Base-by-base conservation (phyloP, 805 yeast genomes). In the Cyberlindnera xylosilytica region DNA sequence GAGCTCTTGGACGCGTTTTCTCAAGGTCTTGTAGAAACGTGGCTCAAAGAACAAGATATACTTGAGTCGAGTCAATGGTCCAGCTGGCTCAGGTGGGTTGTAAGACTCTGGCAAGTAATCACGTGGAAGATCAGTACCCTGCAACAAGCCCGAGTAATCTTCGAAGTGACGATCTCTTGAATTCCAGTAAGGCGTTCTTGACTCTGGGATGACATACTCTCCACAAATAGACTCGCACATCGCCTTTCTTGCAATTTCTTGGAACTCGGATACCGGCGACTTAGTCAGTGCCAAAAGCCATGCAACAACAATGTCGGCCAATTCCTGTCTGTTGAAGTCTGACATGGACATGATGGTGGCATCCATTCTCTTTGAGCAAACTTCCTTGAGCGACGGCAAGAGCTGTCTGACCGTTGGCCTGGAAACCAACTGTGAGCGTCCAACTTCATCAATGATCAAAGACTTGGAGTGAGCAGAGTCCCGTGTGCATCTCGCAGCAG, bases 11-110 rank as follows among this genome's bases (percentile, higher is more conserved):
- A 85, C 41, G 7, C 58, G 57, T 34, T 66, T 69, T 55, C 93
- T 70, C 7, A 74, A 53, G 4, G 53, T 50, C 44, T 81, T 79
- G 64, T 79, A 69, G 26, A 73, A 73, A 49, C 93, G 68, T 29
- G 76, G 68, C 46, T 84, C 86, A 44, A 82, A 74, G 45, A 69
- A 71, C 28, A 83, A 61, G 18, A 85, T 52, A 51, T 66, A 70
- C 56, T 83, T 89, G 11, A 84, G 54, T 51, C 87, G 69, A 13
- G 86, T 33, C 4, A 29, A 10, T 13, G 41, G 35, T 15, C 38
- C 36, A 12, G 16, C 31, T 2, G 41, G n/a, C 6, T 18, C 22
- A 6, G 19, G 18, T 3, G 20, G 22, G 17, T 30, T 23, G 1
- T n/a, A 30, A 15, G 9, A 26, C 3, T 36, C 34, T 26, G 29